phyloP scores from a whole-genome alignment of 148 eudicot species.

The Rhododendron kiyosumense region DNA sequence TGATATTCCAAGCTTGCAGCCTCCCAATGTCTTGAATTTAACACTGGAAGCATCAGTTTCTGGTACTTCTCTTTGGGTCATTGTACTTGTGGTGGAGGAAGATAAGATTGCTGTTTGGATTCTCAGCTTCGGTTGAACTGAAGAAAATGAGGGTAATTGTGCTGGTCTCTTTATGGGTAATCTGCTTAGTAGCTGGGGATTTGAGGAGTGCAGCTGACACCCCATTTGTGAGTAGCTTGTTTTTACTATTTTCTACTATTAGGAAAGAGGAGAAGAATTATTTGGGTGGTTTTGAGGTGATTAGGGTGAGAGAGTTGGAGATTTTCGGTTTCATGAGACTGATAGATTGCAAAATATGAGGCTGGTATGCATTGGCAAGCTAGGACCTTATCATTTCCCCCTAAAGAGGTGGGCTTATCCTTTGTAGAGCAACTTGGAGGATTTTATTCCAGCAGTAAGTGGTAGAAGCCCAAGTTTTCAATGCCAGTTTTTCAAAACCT shows the following conservation, averaged over 20 bases:
- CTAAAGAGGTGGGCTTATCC: neutral
- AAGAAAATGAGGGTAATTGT: conserved; percentile 8
- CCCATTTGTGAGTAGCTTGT: conserved; percentile 26
- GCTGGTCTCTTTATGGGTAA: conserved; percentile 19
- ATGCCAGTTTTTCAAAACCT: neutral
- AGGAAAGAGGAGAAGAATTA: neutral
- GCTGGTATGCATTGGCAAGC: conserved; percentile 1
- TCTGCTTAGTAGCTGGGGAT: conserved; percentile 36
- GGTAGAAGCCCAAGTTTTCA: neutral
- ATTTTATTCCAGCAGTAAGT: neutral
- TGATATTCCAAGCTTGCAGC: conserved; percentile 80
- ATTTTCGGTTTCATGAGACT: neutral
- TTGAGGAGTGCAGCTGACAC: conserved; percentile 29
- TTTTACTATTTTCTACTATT: neutral
- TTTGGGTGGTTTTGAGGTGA: neutral
- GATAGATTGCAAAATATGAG: neutral
- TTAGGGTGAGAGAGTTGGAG: neutral
- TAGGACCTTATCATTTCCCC: neutral
- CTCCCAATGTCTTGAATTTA: conserved; percentile 52
- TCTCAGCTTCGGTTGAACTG: conserved; percentile 25
- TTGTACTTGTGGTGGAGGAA: conserved; percentile 28
- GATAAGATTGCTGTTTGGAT: conserved; percentile 4
- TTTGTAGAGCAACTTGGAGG: neutral
- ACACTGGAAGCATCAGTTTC: conserved; percentile 31
- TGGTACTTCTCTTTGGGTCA: conserved; percentile 9